These are phyloP conservation scores for Xerocomellus dryophilus DNA, from an alignment of 768 basidiomycete species.

Conservation along the genomic window DNA sequence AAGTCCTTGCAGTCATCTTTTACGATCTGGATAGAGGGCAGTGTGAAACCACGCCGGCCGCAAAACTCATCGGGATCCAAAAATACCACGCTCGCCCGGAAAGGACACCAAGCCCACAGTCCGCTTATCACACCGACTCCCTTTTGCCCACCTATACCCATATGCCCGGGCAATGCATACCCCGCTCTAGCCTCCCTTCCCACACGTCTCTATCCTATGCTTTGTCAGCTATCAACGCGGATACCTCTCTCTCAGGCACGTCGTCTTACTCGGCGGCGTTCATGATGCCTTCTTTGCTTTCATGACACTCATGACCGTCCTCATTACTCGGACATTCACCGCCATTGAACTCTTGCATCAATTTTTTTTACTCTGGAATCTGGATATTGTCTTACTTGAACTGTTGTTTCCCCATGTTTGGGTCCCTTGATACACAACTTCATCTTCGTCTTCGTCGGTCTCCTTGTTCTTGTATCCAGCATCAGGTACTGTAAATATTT, in stretches of 20 bases:
- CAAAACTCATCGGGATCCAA: slow-evolving; percentile 55
- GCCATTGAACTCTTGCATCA: slow-evolving; percentile 23
- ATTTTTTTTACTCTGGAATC: slow-evolving; percentile 7
- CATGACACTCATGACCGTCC: slow-evolving; percentile 31
- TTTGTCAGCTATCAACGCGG: slow-evolving; percentile 38
- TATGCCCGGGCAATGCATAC: slow-evolving; percentile 35
- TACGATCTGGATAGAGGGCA: slow-evolving; percentile 66
- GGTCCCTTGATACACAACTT: slow-evolving; percentile 12
- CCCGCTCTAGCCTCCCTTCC: slow-evolving; percentile 28
- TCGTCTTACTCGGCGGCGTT: slow-evolving; percentile 30
- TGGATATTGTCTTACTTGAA: slow-evolving; percentile 33
- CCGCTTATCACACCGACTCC: slow-evolving; percentile 30
- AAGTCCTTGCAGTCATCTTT: slow-evolving; percentile 58
- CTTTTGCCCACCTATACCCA: slow-evolving; percentile 32
- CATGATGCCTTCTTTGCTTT: slow-evolving; percentile 33
- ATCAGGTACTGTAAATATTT: slow-evolving; percentile 34
- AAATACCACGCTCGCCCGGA: slow-evolving; percentile 35
- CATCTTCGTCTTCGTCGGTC: slow-evolving; percentile 21
- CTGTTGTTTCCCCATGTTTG: slow-evolving; percentile 14
- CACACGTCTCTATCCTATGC: slow-evolving; percentile 45
- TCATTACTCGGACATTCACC: slow-evolving; percentile 19
- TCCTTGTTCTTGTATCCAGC: slow-evolving; percentile 22
- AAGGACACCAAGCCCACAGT: slow-evolving; percentile 27
- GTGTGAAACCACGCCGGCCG: slow-evolving; percentile 52
- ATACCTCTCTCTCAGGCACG: slow-evolving; percentile 19